Percentiles rank a stretch among this genome's conserved stretches.
Conservation (phyloP, 2,329 filamentous ascomycete genomes). For the Alternaria infectoria region DNA sequence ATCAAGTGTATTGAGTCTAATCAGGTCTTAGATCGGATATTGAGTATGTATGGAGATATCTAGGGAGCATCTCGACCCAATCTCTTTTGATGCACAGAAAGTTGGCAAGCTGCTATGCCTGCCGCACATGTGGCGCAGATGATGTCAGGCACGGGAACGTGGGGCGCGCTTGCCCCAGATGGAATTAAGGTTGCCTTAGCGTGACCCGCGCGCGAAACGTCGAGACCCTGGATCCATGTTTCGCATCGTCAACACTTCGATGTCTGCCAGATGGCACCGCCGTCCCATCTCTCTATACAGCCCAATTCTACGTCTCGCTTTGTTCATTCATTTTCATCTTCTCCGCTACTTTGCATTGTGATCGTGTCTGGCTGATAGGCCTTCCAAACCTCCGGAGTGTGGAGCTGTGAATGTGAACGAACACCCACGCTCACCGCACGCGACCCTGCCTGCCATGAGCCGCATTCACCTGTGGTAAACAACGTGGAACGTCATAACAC, state of each 20-base stretch:
- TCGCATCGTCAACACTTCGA: conserved; percentile 21
- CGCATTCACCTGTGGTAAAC: conserved; percentile 30
- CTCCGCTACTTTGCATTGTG: neutral
- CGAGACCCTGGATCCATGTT: conserved; percentile 29
- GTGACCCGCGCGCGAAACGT: conserved; percentile 20
- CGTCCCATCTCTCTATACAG: conserved; percentile 3
- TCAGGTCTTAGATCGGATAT: neutral
- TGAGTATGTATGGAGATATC: neutral
- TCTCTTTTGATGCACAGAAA: conserved; percentile 13
- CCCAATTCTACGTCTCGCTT: conserved; percentile 3
- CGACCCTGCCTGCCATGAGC: conserved; percentile 30
- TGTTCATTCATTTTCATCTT: neutral
- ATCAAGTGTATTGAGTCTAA: neutral
- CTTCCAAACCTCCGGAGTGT: conserved; percentile 8
- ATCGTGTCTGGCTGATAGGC: conserved; percentile 10
- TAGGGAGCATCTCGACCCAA: conserved; percentile 1
- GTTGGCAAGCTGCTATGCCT: conserved; percentile 19
- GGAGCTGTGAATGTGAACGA: conserved; percentile 25
- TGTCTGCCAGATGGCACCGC: conserved; percentile 15
- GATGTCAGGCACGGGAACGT: conserved; percentile 32
- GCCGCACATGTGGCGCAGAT: conserved; percentile 25
- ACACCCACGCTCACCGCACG: conserved; percentile 23
- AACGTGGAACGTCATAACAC: conserved; percentile 21
- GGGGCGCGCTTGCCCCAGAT: conserved; percentile 20
- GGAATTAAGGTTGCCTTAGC: conserved; percentile 35